Conservation (phyloP, 2,329 filamentous ascomycete genomes). For the Nemania diffusa region DNA sequence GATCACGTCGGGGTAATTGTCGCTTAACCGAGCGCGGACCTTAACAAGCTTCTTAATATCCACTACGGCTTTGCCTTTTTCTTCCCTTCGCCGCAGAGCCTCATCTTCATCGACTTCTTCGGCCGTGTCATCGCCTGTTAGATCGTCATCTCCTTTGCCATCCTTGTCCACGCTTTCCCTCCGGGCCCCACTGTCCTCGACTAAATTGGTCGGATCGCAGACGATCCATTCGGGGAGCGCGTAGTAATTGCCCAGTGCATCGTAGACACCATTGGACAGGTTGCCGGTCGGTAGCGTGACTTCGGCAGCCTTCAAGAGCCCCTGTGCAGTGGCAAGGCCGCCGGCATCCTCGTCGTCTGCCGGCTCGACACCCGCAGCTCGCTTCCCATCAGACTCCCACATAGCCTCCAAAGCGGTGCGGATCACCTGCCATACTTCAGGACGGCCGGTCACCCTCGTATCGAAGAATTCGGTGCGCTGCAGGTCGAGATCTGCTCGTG, state of each 20-base stretch:
- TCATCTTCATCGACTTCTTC: slow-evolving; percentile 51
- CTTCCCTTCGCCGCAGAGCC: slow-evolving; percentile 57
- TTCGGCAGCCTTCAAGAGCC: slow-evolving; percentile 80
- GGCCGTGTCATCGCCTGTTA: slow-evolving; percentile 44
- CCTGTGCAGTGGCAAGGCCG: slow-evolving; percentile 75
- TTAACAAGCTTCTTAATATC: slow-evolving; percentile 65
- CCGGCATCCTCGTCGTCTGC: slow-evolving; percentile 49
- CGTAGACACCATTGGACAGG: slow-evolving; percentile 77
- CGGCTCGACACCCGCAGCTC: slow-evolving; percentile 40
- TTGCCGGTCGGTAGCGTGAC: slow-evolving; percentile 80
- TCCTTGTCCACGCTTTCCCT: slow-evolving; percentile 37
- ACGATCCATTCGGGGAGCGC: slow-evolving; percentile 74
- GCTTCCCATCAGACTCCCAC: slow-evolving; percentile 61
- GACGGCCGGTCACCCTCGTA: slow-evolving; percentile 80
- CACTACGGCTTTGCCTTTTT: slow-evolving; percentile 68
- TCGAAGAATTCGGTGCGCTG: slow-evolving; percentile 91
- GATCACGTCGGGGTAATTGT: slow-evolving; percentile 71
- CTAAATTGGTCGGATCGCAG: slow-evolving; percentile 71
- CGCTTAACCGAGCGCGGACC: slow-evolving; percentile 72
- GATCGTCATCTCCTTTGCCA: slow-evolving; percentile 40
- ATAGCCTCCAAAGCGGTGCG: slow-evolving; percentile 74
- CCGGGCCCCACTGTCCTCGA: slow-evolving; percentile 40
- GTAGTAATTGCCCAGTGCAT: slow-evolving; percentile 76
- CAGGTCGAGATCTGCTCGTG: slow-evolving; percentile 70
- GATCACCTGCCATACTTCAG: slow-evolving; percentile 84